phyloP scores from a whole-genome alignment of 495 filamentous ascomycete genomes.

The Xylaria cubensis region DNA sequence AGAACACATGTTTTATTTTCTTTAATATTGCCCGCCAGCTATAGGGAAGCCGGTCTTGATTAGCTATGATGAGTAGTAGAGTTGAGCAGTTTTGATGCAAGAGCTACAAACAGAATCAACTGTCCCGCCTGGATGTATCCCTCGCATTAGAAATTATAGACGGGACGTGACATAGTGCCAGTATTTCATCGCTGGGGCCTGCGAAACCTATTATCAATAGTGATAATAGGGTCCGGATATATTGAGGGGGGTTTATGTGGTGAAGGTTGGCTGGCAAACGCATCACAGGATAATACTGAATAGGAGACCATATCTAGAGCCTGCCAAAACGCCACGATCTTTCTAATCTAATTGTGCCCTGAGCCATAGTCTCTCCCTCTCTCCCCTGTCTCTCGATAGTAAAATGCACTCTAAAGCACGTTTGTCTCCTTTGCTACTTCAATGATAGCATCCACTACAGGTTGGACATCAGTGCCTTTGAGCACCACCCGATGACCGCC shows the following conservation, averaged over 20 bases:
- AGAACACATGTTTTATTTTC: too few species aligned
- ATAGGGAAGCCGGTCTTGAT: too few species aligned
- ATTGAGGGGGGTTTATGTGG: background rate
- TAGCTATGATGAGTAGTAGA: too few species aligned
- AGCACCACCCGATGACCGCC: conserved; percentile 66
- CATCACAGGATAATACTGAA: background rate
- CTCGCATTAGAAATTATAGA: background rate
- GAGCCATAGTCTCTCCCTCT: background rate
- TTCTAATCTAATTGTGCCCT: background rate
- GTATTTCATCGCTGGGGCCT: background rate
- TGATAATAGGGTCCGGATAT: background rate
- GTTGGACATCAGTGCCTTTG: conserved; percentile 59
- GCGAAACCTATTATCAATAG: background rate
- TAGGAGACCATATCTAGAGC: background rate
- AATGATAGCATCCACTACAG: conserved; percentile 54
- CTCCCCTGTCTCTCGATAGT: background rate
- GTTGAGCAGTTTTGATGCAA: too few species aligned
- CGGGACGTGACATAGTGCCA: background rate
- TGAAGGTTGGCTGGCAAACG: background rate
- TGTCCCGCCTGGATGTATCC: too few species aligned
- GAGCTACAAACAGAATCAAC: too few species aligned
- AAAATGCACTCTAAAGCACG: conserved; percentile 8
- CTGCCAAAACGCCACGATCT: background rate
- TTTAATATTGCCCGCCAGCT: too few species aligned
- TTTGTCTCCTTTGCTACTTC: conserved; percentile 47